Base-by-base conservation (phyloP, 352 stramenopile species). In the Pythium folliculosum region DNA sequence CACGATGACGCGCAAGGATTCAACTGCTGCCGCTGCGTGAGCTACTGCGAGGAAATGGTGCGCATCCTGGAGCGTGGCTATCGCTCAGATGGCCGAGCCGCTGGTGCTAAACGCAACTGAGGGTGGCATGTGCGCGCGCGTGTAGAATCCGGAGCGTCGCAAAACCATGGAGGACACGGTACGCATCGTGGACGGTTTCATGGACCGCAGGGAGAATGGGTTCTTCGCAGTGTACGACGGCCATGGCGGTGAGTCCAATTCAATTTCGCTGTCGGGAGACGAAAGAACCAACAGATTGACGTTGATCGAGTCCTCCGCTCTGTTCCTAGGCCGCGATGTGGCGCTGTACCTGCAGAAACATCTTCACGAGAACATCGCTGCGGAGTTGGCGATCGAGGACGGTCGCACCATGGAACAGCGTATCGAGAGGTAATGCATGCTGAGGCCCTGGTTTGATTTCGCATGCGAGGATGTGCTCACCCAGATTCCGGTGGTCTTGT, bases 151-250 rank as follows among this genome's bases (percentile, higher is more conserved):
- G 3, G 69, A 77, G 63, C 70, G 83, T 48, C 77, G 86, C 43
- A 89, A 92, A 69, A 92, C 84, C 23, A 95, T 95, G 86, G 86
- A 95, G 62, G 86, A 95, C 76, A 86, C 82, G 17, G 71, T 87
- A 61, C 76, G 82, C 22, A 82, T 93, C 27, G 80, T 93, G 16
- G 86, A 95, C 61, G 80, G 80, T 44, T 92, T 88, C 62, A 64
- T 88, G 27, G 60, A 76, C 14, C 67, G 79, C 49, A 69, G 67
- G 8, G 62, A 76, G 49, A 86, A 90, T 61, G 82, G 86, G n/a
- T 92, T 88, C 64, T 93, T 93, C 63, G 82, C 74, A 9, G 77
- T 95, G 23, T 85, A 90, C 67, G 86, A 95, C 49, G 86, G 86
- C 25, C 86, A 95, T 30, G 86, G 86, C 75, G 86, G 86, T 92